Percentiles rank a stretch among this genome's conserved stretches.
Evolutionary conservation across 306 rosid species (phyloP).

Genomic region (Fragaria ananassa): DNA sequence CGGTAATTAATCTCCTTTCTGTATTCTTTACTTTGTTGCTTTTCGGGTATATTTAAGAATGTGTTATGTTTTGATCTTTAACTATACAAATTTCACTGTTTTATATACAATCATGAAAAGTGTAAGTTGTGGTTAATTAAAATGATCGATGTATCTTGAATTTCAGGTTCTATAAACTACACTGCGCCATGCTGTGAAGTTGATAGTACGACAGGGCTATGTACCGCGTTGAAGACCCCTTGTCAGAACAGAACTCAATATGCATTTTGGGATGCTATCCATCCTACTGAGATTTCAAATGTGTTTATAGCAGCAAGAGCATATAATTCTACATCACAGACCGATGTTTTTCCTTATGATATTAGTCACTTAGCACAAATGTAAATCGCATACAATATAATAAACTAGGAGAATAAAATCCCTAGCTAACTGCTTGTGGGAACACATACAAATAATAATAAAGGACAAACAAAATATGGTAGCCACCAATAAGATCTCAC

Average conservation of each 20-base stretch:
- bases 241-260: slow-evolving; percentile 9
- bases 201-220: neutral
- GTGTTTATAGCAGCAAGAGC: slow-evolving; percentile 6
- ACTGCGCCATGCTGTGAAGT: slow-evolving; percentile 23
- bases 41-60: too few relatives aligned
- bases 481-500: too few relatives aligned
- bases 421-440: too few relatives aligned
- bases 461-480: too few relatives aligned
- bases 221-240: neutral
- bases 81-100: too few relatives aligned
- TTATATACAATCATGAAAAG: too few relatives aligned
- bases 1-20: neutral
- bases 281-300: slow-evolving; percentile 23
- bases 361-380: slow-evolving; percentile 7
- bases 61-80: too few relatives aligned
- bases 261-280: slow-evolving; percentile 27
- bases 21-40: neutral
- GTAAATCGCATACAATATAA: too few relatives aligned
- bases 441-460: too few relatives aligned
- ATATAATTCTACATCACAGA: neutral
- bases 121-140: too few relatives aligned
- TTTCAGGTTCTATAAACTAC: neutral
- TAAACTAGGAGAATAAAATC: too few relatives aligned
- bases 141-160: too few relatives aligned
- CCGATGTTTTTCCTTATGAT: slow-evolving; percentile 16